phyloP scores from a whole-genome alignment of 2,329 filamentous ascomycete species.

The Curvularia verruculosa region DNA sequence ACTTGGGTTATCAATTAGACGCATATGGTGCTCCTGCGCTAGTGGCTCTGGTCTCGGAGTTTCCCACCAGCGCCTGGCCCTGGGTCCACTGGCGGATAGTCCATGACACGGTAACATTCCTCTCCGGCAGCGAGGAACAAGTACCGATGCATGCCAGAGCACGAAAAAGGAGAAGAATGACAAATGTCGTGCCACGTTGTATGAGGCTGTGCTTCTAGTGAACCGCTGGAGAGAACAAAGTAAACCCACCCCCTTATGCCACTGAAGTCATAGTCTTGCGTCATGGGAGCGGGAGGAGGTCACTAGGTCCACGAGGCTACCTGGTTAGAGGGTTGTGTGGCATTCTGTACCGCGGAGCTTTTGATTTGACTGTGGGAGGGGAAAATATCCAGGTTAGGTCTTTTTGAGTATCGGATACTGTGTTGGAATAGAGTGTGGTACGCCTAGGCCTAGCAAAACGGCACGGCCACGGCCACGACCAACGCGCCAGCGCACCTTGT shows the following conservation, averaged over 20 bases:
- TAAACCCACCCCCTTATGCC: not conserved
- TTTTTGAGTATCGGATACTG: not conserved
- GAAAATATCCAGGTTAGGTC: no score
- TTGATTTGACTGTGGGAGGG: not conserved
- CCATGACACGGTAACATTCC: not conserved
- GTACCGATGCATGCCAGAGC: not conserved
- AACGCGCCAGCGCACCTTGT: not conserved
- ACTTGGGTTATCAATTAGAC: no score
- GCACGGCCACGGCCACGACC: not conserved
- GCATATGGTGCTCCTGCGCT: not conserved
- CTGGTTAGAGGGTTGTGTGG: not conserved
- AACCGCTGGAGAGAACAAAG: not conserved
- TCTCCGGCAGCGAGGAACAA: not conserved
- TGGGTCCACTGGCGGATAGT: not conserved
- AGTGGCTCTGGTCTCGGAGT: not conserved
- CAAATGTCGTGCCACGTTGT: not conserved
- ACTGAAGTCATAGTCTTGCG: conserved; percentile 2
- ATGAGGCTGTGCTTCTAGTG: not conserved
- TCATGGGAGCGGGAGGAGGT: not conserved
- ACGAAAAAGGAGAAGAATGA: not conserved
- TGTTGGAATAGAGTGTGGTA: not conserved
- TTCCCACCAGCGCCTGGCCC: not conserved
- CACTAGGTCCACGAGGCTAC: not conserved
- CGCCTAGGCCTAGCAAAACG: not conserved
- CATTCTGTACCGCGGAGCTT: no score